A percentile compares a stretch with the other conserved stretches of the same genome.
Evolutionary conservation across 2,329 filamentous ascomycete genomes (phyloP).

Genomic region (Cytospora piceae): DNA sequence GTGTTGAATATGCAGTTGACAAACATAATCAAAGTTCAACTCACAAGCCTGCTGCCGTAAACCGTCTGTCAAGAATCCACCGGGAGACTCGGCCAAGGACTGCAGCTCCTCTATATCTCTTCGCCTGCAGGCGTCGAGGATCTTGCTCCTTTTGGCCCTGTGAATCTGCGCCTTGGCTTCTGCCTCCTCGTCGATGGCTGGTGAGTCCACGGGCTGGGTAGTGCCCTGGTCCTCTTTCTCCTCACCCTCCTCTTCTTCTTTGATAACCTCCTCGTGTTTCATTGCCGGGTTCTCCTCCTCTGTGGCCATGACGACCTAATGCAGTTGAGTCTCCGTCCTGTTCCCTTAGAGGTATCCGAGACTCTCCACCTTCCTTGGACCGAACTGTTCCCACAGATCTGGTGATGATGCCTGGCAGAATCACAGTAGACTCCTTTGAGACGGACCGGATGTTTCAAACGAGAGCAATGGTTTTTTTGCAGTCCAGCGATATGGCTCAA

Average conservation of each 20-base stretch:
- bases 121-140: constrained; percentile 63
- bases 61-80: constrained; percentile 69
- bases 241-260: neutral
- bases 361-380: neutral
- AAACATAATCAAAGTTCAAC: constrained; percentile 41
- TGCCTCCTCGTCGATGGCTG: neutral
- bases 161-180: constrained; percentile 1
- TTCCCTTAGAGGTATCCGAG: neutral
- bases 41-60: constrained; percentile 78
- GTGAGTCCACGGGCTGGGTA: neutral
- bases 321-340: neutral
- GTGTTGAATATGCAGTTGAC: neutral
- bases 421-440: neutral
- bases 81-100: constrained; percentile 62
- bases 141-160: constrained; percentile 47
- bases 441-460: neutral
- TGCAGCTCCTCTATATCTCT: constrained; percentile 61
- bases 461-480: neutral
- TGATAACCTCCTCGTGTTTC: neutral
- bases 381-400: neutral
- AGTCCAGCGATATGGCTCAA: neutral
- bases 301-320: constrained; percentile 9
- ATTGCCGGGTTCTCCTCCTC: constrained; percentile 9
- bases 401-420: neutral
- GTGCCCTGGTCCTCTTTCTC: neutral